A percentile compares a stretch with the other conserved stretches of the same genome.
These are phyloP conservation scores for Pseudocercospora eumusae DNA, from an alignment of 2,329 filamentous ascomycete genomes.

Conservation along the genomic window DNA sequence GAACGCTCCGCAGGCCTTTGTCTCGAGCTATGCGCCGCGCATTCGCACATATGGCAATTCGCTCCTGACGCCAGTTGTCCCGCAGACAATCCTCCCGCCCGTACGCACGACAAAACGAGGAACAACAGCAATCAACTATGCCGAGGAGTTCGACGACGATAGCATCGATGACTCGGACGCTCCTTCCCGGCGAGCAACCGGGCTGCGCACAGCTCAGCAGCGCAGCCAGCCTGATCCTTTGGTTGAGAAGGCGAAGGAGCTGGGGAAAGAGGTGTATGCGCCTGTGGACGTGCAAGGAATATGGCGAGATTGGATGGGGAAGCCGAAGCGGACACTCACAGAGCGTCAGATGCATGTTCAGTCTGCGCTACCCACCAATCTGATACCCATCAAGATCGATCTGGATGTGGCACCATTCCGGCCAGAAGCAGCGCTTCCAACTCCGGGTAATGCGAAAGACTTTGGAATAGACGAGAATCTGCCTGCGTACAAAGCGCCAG, in stretches of 20 bases:
- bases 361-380: conserved; percentile 77
- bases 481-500: conserved; percentile 76
- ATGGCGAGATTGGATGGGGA: conserved; percentile 94
- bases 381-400: conserved; percentile 96
- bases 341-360: conserved; percentile 64
- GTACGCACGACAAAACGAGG: conserved; percentile 94
- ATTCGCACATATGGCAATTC: conserved; percentile 90
- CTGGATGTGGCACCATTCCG: conserved; percentile 81
- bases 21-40: conserved; percentile 88
- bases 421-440: conserved; percentile 65
- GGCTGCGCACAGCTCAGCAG: conserved; percentile 76
- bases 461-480: conserved; percentile 68
- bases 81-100: conserved; percentile 65
- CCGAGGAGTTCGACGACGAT: conserved; percentile 90
- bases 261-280: conserved; percentile 76
- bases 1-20: conserved; percentile 77
- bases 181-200: conserved; percentile 65
- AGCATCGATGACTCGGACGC: conserved; percentile 75
- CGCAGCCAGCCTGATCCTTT: conserved; percentile 63
- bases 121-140: conserved; percentile 95
- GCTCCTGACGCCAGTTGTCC: conserved; percentile 80
- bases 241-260: conserved; percentile 64
- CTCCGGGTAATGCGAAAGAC: conserved; percentile 60
- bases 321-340: conserved; percentile 56
- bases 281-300: conserved; percentile 87